Evolutionary conservation across 2,329 filamentous ascomycete species (phyloP), one percentile per base, ranked within the genome.

Genomic region (Immersiporthe knoxdaviesiana): DNA sequence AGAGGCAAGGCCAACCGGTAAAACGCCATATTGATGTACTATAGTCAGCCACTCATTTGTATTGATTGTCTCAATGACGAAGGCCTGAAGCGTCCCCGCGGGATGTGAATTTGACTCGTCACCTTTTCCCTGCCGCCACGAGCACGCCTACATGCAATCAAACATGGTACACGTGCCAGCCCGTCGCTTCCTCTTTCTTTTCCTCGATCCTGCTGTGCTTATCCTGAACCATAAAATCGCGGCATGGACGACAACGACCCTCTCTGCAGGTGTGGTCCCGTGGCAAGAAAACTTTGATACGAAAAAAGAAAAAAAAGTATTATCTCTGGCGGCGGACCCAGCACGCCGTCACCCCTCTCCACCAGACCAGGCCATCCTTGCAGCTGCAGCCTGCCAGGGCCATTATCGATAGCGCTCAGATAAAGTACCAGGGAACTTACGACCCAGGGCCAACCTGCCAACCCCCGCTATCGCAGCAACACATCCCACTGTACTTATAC

Each of bases 341-440:
- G 39, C 60, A 62, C 39, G 32, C 60, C 60, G 60, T 62, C 60
- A 47, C 27, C 4, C 37, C 59, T 14, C n/a, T 63, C 41, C 12
- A 27, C n/a, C 27, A 63, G n/a, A 24, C 37, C 21, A 27, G 37
- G 16, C 37, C 21, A 41, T 21, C 54, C 62, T 59, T 65, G 62
- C 56, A 66, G 18, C 41, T 39, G 24, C 54, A 68, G 67, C 61
- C 44, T 54, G 54, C 50, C 47, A 56, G 37, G 24, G 30, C 37
- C 44, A n/a, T 68, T 68, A 68, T 68, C 67, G 67, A 68, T 68
- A 66, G 63, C 58, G 63, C 58, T 5, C n/a, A 16, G 30, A 30
- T 44, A 44, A 35, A 35, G 35, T 35, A 35, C 59, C 59, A 61
- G 58, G 63, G 39, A 56, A 59, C 37, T 41, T 30, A 30, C 47